A percentile compares a stretch with the other conserved stretches of the same genome.
Evolutionary conservation across 169 alveolate species (phyloP).

Genomic region (Toxoplasma gondii): DNA sequence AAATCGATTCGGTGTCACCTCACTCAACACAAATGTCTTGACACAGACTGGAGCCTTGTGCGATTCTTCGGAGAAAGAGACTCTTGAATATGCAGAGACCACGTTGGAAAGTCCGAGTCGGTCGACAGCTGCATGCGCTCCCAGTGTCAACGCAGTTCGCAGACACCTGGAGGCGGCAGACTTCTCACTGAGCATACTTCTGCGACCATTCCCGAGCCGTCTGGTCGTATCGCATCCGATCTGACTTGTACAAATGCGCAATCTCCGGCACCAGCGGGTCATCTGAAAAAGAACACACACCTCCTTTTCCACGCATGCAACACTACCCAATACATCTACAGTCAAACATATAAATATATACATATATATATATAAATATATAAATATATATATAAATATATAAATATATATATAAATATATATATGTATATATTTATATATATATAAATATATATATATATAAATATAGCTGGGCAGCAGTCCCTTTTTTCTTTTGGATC

Average conservation of each 20-base stretch:
- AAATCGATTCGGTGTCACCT: too few relatives aligned
- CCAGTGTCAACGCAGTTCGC: too few relatives aligned
- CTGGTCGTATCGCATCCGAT: slow-evolving; percentile 93
- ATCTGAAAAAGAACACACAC: slow-evolving; percentile 79
- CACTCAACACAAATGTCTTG: too few relatives aligned
- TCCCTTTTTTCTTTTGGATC: too few relatives aligned
- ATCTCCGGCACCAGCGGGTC: slow-evolving; percentile 99
- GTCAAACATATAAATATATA: slow-evolving; percentile 64
- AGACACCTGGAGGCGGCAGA: background rate
- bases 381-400: too few relatives aligned
- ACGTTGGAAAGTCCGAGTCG: too few relatives aligned
- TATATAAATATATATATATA: background rate
- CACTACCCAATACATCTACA: slow-evolving; percentile 81
- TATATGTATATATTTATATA: slow-evolving; percentile 93
- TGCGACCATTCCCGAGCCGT: slow-evolving; percentile 99
- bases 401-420: too few relatives aligned
- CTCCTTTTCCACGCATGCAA: background rate
- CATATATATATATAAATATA: too few relatives aligned
- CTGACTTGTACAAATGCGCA: slow-evolving; percentile 96
- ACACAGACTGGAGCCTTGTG: too few relatives aligned
- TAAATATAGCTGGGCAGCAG: background rate
- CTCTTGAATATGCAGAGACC: too few relatives aligned
- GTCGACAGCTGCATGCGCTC: too few relatives aligned
- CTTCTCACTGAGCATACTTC: slow-evolving; percentile 91
- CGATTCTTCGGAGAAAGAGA: too few relatives aligned